Evolutionary conservation across 83 land plant species (phyloP), one percentile per base, ranked within the genome.

Genomic region (Picea abies): DNA sequence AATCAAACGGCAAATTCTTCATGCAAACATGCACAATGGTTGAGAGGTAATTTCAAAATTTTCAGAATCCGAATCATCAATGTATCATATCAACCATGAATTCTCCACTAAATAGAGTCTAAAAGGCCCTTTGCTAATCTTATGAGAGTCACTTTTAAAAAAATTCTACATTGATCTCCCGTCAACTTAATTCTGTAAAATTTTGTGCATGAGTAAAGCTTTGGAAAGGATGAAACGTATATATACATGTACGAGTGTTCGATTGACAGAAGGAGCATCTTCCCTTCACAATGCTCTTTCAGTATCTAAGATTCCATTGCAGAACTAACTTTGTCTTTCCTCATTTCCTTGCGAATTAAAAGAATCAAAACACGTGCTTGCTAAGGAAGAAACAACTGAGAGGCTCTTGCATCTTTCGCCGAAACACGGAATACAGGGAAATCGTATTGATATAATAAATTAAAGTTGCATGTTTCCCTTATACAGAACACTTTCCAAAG

Each of bases 271-370:
- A 17, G 52, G 14, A 23, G 60, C 1, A n/a, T 16, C 60, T 76
- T 23, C 29, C 78, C 29, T 52, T 58, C 60, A 49, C 78, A 23
- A 76, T 19, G 25, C 49, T 76, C 78, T 76, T 75, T 37, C 25
- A 52, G 61, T 60, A 49, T 52, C 78, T 52, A 52, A 52, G 20
- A 76, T 3, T 12, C 78, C 25, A 76, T 23, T 23, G 60, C 78
- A 76, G 60, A 76, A 52, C 60, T 52, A 49, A 16, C 61, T 47
- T 26, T 29, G 4, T 73, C 32, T 5, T 47, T 22, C 5, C 20
- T 22, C 16, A 49, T 16, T 73, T 20, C 56, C 61, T 76, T 12
- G 32, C 4, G 56, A 76, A 76, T 25, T 49, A 76, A 76, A 15
- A 25, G 1, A 52, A 60, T 19, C 10, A 76, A 76, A 76, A 25